A percentile compares a stretch with the other conserved stretches of the same genome.
Conservation (phyloP, 257 asterid species). For the Anisodus tanguticus region DNA sequence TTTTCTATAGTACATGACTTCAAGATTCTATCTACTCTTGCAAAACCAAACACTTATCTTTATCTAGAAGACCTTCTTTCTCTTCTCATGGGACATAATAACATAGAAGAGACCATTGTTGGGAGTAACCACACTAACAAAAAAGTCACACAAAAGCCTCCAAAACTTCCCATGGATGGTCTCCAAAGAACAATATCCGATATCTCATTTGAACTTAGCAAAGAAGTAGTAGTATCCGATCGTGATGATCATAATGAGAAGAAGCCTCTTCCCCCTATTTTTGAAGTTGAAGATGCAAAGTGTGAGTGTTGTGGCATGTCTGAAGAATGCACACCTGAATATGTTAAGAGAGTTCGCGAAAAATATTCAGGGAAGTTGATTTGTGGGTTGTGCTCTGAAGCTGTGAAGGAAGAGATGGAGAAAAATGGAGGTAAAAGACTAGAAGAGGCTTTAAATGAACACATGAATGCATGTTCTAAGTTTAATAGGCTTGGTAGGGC, state of each 20-base stretch:
- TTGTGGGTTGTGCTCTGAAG: slow-evolving; percentile 89
- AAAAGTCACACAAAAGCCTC: slow-evolving; percentile 45
- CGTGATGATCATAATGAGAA: neutral
- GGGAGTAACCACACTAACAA: slow-evolving; percentile 17
- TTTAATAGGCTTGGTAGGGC: slow-evolving; percentile 79
- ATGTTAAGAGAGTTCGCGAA: slow-evolving; percentile 58
- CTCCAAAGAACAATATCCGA: slow-evolving; percentile 79
- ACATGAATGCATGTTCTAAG: slow-evolving; percentile 72
- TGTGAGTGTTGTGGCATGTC: slow-evolving; percentile 98
- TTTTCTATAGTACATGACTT: slow-evolving; percentile 12
- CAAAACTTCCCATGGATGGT: slow-evolving; percentile 55
- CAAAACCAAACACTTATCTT: neutral
- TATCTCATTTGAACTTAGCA: slow-evolving; percentile 62
- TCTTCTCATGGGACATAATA: slow-evolving; percentile 21
- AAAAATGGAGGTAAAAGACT: slow-evolving; percentile 66
- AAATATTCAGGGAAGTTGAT: slow-evolving; percentile 66
- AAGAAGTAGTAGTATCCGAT: slow-evolving; percentile 18
- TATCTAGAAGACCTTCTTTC: neutral
- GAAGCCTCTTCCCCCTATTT: slow-evolving; percentile 52
- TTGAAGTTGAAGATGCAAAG: slow-evolving; percentile 81
- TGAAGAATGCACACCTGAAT: slow-evolving; percentile 80
- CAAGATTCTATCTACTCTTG: neutral
- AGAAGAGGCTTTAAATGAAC: slow-evolving; percentile 68
- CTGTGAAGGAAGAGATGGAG: slow-evolving; percentile 83
- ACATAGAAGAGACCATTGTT: neutral